These are phyloP conservation scores for Neurospora sp. DNA, from an alignment of 495 filamentous ascomycete species.

Conservation along the genomic window DNA sequence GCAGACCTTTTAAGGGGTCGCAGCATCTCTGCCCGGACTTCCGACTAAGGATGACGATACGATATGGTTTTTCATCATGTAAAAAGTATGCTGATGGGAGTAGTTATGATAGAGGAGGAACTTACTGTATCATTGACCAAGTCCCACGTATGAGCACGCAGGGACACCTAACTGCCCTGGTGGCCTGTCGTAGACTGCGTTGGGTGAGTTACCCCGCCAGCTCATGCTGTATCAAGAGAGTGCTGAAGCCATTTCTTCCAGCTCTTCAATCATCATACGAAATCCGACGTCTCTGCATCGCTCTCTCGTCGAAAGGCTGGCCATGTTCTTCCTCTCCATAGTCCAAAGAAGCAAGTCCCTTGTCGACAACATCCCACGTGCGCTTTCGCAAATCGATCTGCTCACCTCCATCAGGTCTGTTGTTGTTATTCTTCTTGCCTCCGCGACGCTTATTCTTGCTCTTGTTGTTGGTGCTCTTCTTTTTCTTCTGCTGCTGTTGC, in stretches of 20 bases:
- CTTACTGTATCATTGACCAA: constrained; percentile 1
- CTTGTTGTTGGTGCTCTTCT: background rate
- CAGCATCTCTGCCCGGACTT: constrained; percentile 25
- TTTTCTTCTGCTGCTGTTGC: constrained; percentile 16
- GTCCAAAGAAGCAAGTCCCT: constrained; percentile 40
- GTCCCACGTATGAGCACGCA: background rate
- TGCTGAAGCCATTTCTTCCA: background rate
- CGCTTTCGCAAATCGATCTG: constrained; percentile 47
- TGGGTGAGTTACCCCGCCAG: background rate
- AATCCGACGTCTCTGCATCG: constrained; percentile 32
- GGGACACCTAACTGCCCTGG: background rate
- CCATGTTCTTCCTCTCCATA: constrained; percentile 35
- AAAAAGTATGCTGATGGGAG: background rate
- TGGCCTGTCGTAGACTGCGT: background rate
- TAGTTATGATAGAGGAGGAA: background rate
- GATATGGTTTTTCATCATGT: constrained; percentile 46
- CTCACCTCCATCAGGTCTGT: constrained; percentile 31
- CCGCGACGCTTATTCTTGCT: background rate
- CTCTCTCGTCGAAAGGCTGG: constrained; percentile 10
- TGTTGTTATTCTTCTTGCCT: constrained; percentile 26
- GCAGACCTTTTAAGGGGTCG: constrained; percentile 17
- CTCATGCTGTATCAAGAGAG: background rate
- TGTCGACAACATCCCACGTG: constrained; percentile 48
- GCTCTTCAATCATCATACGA: constrained; percentile 39
- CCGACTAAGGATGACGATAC: constrained; percentile 64